Evolutionary conservation across 2,329 filamentous ascomycete genomes (phyloP), one percentile per base, ranked within the genome.

Genomic region (Chalaropsis thielavioides): DNA sequence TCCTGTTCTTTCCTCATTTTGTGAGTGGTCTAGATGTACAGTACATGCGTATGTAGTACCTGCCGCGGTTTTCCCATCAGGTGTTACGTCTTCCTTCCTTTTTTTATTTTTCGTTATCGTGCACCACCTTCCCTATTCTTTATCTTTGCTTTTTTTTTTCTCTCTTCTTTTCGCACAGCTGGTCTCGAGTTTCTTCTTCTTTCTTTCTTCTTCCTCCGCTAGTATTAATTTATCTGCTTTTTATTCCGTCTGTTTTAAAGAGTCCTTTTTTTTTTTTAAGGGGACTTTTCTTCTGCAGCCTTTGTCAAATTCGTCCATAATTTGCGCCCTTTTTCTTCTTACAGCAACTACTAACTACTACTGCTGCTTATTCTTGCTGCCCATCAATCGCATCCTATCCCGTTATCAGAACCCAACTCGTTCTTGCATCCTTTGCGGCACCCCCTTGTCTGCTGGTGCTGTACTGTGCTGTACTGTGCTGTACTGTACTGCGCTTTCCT

Each of bases 401-500:
- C 27, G 31, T 65, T 35, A 43, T 56, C 64, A 43, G 22, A 56
- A 51, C 35, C 54, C 44, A 62, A 54, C 38, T 51, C 17, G 51
- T 27, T 54, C 38, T 40, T 22, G 31, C 46, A 58, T 62, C 44
- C 24, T 24, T 56, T 54, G n/a, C 19, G 51, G 31, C 43, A 24
- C n/a, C 49, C 49, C 49, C 56, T 31, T 64, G 22, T 54, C 54
- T 56, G 35, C 8, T 10, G 4, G 6, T 38, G 4, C 35, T 38
- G 4, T 38, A 8, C 35, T 38, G 3, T 38, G 35, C 6, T 38
- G 6, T 38, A 8, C 35, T 10, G 5, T 10, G 35, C 35, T 35
- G 7, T 7, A 7, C 31, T 35, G 31, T 35, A 3, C 7, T 35
- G 31, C 31, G 3, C 31, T 35, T 35, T 3, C 31, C 7, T 3